phyloP scores from a whole-genome alignment of 495 filamentous ascomycete species.

The Entonaema liquescens region DNA sequence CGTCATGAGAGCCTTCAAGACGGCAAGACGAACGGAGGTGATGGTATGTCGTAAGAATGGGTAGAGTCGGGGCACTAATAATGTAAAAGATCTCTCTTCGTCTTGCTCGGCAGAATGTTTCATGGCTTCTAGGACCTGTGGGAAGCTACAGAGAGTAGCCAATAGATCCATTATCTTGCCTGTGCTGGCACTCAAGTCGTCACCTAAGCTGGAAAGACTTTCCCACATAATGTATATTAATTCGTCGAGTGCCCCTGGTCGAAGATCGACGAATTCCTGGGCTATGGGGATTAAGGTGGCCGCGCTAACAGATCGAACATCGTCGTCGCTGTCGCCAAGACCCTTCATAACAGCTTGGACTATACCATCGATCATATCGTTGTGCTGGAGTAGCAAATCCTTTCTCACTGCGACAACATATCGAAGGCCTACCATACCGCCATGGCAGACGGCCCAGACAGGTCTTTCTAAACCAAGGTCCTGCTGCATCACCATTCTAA shows the following conservation, averaged over 20 bases:
- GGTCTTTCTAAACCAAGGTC: constrained; percentile 74
- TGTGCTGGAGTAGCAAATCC: constrained; percentile 84
- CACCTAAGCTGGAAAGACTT: constrained; percentile 91
- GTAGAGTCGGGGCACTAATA: constrained; percentile 91
- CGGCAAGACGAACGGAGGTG: constrained; percentile 90
- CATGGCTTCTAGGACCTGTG: constrained; percentile 92
- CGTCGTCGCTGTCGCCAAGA: constrained; percentile 87
- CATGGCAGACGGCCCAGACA: constrained; percentile 95
- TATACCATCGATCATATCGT: constrained; percentile 89
- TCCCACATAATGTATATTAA: constrained; percentile 97
- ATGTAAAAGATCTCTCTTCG: constrained; percentile 84
- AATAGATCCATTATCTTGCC: constrained; percentile 97
- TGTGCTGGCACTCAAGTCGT: constrained; percentile 96
- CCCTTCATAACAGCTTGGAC: constrained; percentile 94
- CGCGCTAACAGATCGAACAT: constrained; percentile 95
- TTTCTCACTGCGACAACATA: constrained; percentile 95
- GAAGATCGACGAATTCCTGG: constrained; percentile 87
- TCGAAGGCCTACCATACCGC: constrained; percentile 94
- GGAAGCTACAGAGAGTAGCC: constrained; percentile 94
- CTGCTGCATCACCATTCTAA: constrained; percentile 90
- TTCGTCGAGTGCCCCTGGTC: constrained; percentile 74
- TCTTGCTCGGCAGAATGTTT: constrained; percentile 85
- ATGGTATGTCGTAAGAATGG: constrained; percentile 98
- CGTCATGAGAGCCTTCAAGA: constrained; percentile 89
- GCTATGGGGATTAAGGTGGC: constrained; percentile 96